Conservation (phyloP, 331 rosid genomes). For the Pyracantha coccinea region DNA sequence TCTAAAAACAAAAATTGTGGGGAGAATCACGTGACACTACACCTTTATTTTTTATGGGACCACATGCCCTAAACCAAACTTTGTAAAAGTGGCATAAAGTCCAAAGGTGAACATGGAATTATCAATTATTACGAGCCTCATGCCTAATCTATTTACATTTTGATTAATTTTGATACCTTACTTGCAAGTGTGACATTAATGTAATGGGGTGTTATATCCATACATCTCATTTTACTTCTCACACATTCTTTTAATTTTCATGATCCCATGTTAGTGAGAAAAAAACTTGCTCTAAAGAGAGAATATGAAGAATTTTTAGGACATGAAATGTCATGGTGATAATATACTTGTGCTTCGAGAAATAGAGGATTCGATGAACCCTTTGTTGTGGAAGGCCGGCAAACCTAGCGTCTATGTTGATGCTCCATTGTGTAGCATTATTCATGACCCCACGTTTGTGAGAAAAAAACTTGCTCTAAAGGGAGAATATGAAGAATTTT, state of each 20-base stretch:
- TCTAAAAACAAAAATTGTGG: background rate
- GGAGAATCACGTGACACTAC: conserved; percentile 41
- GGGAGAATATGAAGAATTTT: no score
- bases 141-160: background rate
- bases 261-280: no score
- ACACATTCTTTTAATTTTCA: no score
- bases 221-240: no score
- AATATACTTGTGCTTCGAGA: background rate
- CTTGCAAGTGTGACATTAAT: conserved; percentile 6
- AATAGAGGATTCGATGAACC: background rate
- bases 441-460: no score
- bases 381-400: conserved; percentile 14
- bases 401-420: background rate
- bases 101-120: conserved; percentile 10
- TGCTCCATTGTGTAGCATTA: conserved; percentile 7
- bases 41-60: conserved; percentile 22
- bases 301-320: no score
- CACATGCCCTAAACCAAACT: conserved; percentile 24
- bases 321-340: no score
- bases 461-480: no score
- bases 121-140: background rate
- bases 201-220: no score
- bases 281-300: no score
- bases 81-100: conserved; percentile 22
- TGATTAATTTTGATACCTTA: background rate